Conservation (phyloP, 345 rosid species). For the Draba incana region DNA sequence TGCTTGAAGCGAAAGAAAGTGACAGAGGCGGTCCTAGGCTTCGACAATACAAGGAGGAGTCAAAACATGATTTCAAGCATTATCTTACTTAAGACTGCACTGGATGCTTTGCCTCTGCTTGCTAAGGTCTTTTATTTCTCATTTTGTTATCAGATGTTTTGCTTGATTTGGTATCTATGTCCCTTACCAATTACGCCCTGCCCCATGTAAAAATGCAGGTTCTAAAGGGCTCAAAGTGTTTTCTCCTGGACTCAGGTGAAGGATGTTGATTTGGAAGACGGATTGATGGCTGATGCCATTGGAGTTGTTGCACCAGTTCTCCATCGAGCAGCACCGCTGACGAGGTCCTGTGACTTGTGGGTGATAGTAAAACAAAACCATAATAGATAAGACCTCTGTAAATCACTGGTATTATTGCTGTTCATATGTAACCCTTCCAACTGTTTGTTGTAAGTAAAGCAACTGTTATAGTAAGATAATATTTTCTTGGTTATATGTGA, state of each 20-base stretch:
- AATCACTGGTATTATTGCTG: conserved; percentile 14
- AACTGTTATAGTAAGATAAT: background rate
- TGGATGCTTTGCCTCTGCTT: conserved; percentile 98
- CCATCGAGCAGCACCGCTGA: conserved; percentile 71
- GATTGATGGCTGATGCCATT: conserved; percentile 86
- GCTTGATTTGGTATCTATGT: conserved; percentile 6
- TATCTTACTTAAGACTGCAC: conserved; percentile 89
- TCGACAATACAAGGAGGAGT: conserved; percentile 77
- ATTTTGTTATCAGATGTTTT: conserved; percentile 13
- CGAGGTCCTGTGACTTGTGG: conserved; percentile 60
- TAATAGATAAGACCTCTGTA: background rate
- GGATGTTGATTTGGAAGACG: conserved; percentile 77
- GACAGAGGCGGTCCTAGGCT: conserved; percentile 60
- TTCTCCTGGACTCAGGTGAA: conserved; percentile 70
- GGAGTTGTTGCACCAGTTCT: conserved; percentile 97
- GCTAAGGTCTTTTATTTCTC: conserved; percentile 34
- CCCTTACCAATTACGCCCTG: conserved; percentile 4
- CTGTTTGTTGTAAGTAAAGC: conserved; percentile 4
- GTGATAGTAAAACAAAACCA: conserved; percentile 22
- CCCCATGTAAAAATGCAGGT: conserved; percentile 60
- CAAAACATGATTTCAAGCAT: conserved; percentile 86
- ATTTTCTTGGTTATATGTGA: background rate
- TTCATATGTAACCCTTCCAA: conserved; percentile 6
- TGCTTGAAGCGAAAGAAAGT: conserved; percentile 94
- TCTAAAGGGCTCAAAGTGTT: conserved; percentile 79